Evolutionary conservation across 768 basidiomycete genomes (phyloP).

Genomic region (Holtermanniella nyarrowii): DNA sequence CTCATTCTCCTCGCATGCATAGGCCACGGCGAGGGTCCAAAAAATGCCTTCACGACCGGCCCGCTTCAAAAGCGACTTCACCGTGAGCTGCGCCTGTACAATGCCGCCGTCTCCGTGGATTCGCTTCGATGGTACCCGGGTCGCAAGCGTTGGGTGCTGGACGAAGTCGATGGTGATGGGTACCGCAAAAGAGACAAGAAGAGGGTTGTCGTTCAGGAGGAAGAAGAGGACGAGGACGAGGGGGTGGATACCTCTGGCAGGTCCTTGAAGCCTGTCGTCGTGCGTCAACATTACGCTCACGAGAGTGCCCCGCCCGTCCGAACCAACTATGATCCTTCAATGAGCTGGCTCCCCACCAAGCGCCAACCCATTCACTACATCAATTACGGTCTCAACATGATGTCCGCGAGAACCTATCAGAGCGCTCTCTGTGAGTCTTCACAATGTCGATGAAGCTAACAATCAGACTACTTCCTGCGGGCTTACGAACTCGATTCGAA

Average conservation of each 20-base stretch:
- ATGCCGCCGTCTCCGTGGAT: constrained; percentile 49
- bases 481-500: constrained; percentile 74
- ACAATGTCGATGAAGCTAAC: neutral
- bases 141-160: constrained; percentile 12
- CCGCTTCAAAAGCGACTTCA: constrained; percentile 75
- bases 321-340: neutral
- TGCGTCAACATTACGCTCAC: constrained; percentile 19
- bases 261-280: neutral
- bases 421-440: constrained; percentile 69
- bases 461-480: constrained; percentile 72
- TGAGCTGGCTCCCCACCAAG: constrained; percentile 46
- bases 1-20: constrained; percentile 66
- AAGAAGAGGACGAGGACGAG: constrained; percentile 5
- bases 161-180: constrained; percentile 42
- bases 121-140: constrained; percentile 33
- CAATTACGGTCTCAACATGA: constrained; percentile 71
- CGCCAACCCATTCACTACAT: constrained; percentile 60
- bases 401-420: constrained; percentile 78
- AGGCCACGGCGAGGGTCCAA: constrained; percentile 54
- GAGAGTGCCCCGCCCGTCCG: neutral
- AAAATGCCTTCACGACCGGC: constrained; percentile 65
- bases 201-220: neutral
- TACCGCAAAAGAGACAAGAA: constrained; percentile 1
- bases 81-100: constrained; percentile 63
- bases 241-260: neutral